Base-by-base conservation (phyloP, 495 filamentous ascomycete species). In the Cairneyella variabilis region DNA sequence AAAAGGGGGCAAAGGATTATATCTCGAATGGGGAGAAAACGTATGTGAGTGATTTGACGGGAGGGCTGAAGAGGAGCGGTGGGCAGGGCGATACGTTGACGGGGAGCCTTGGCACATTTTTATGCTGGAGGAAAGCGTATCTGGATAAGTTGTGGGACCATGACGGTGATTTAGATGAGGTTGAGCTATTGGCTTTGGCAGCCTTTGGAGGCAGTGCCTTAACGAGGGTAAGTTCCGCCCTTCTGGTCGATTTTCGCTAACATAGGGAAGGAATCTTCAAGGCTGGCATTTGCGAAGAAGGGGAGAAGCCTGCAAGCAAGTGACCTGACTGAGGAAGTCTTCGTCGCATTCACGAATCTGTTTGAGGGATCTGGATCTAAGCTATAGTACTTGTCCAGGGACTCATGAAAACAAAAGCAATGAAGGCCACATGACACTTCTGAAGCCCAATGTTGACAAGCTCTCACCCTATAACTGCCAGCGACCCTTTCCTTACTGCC, bases 61-160 rank as follows among this genome's bases (percentile, higher is more conserved):
- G 93, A 6, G 92, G 93, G 3, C 64, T 83, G 62, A 98, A 98
- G 79, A 76, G 93, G 51, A 91, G 86, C 48, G 95, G 93, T 36
- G 93, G 93, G 2, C 93, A 98, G 67, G 93, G 93, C 9, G 93
- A 98, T 72, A 98, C 93, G 9, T 71, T 98, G 59, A 98, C 93
- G 3, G 93, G 93, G 7, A 83, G 83, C 43, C 74, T 98, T 58
- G 93, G 83, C 2, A 97, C 93, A 12, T 76, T 98, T 56, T 67
- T 98, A 55, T 91, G 82, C 17, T 98, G 90, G 83, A 70, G 91
- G 53, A 83, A 83, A 61, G 88, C 90, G 21, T 98, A 98, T 69
- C 75, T 86, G 46, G 84, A 96, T 48, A 73, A 75, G 40, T 56
- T 96, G 12, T 98, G 93, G 93, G 87, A 91, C 9, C 78, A 83